phyloP scores from a whole-genome alignment of 305 asterid genomes.

The Fraxinus sp. region DNA sequence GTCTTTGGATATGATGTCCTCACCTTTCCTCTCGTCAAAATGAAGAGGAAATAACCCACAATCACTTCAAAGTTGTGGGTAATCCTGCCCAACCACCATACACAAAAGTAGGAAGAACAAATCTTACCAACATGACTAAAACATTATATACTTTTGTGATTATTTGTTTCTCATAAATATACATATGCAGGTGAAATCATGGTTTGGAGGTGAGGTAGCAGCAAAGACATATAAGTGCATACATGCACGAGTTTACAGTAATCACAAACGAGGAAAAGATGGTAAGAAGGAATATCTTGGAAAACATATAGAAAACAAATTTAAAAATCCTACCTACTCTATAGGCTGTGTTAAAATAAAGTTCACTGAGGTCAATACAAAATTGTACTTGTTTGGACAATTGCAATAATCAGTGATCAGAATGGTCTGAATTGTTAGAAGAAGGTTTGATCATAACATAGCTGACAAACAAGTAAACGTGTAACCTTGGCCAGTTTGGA shows the following conservation, averaged over 20 bases:
- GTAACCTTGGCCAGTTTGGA: background rate
- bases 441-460: background rate
- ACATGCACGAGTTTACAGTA: background rate
- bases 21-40: background rate
- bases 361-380: background rate
- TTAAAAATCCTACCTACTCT: background rate
- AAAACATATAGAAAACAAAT: background rate
- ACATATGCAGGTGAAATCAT: background rate
- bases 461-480: background rate
- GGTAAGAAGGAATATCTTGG: background rate
- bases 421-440: background rate
- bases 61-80: background rate
- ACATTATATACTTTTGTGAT: background rate
- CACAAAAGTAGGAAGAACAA: background rate
- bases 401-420: background rate
- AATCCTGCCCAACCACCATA: background rate
- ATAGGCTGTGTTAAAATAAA: background rate
- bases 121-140: background rate
- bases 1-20: background rate
- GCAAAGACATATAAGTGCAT: background rate
- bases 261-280: background rate
- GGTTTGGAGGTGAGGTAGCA: background rate
- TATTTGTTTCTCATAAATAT: background rate
- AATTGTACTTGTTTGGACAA: background rate
- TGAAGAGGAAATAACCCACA: conserved; percentile 5